Evolutionary conservation across 2,329 filamentous ascomycete species (phyloP).

Genomic region (Samsoniella hepiali): DNA sequence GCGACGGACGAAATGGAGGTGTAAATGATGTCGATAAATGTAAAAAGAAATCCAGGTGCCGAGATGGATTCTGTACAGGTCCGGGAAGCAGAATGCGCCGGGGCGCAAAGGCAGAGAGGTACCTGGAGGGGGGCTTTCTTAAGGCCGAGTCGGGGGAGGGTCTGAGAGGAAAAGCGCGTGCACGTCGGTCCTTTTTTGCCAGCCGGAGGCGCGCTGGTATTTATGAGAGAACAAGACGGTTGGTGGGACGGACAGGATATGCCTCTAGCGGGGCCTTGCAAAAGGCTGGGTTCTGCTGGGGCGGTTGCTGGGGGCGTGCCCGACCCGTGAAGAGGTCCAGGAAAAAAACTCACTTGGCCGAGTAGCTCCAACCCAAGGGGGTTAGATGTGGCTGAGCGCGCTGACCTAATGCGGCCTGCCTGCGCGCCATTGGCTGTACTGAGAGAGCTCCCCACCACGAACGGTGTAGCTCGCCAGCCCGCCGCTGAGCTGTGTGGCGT

Average conservation of each 20-base stretch:
- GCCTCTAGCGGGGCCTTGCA: slow-evolving; percentile 36
- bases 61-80: neutral
- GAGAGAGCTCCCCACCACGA: neutral
- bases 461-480: neutral
- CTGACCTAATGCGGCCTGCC: neutral
- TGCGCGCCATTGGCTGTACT: neutral
- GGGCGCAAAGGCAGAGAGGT: slow-evolving; percentile 12
- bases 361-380: slow-evolving; percentile 20
- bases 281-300: slow-evolving; percentile 24
- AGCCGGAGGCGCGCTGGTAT: slow-evolving; percentile 45
- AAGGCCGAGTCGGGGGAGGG: slow-evolving; percentile 27
- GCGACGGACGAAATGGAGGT: slow-evolving; percentile 18
- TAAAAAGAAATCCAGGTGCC: neutral
- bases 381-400: slow-evolving; percentile 5
- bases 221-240: slow-evolving; percentile 42
- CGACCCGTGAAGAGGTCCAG: neutral
- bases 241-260: slow-evolving; percentile 35
- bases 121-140: slow-evolving; percentile 5
- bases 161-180: slow-evolving; percentile 45
- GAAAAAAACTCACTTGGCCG: slow-evolving; percentile 37
- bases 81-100: slow-evolving; percentile 12
- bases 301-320: slow-evolving; percentile 16
- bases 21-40: neutral
- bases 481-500: neutral
- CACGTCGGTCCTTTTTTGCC: slow-evolving; percentile 43